Conservation (phyloP, 225 moss, liverwort and hornwort genomes). For the Bryum argenteum region DNA sequence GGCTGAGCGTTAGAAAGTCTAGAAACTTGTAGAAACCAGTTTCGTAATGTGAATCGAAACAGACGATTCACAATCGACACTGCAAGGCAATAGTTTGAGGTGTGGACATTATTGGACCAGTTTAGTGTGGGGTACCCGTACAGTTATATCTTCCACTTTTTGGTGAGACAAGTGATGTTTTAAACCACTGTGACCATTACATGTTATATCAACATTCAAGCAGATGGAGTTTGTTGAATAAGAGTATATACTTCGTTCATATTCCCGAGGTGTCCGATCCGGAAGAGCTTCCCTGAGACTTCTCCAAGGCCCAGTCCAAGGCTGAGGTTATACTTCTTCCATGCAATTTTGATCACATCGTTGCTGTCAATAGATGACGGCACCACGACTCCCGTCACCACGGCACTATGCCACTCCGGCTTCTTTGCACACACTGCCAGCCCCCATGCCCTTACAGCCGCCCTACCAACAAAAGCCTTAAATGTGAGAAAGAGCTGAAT, state of each 20-base stretch:
- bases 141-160: too few species aligned
- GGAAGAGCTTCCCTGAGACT: conserved; percentile 77
- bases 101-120: too few species aligned
- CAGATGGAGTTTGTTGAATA: not conserved
- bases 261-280: conserved; percentile 90
- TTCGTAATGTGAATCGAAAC: too few species aligned
- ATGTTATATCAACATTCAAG: too few species aligned
- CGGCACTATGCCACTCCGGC: conserved; percentile 75
- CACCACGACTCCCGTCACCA: conserved; percentile 83
- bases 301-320: conserved; percentile 86
- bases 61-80: too few species aligned
- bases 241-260: conserved; percentile 73
- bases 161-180: too few species aligned
- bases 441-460: conserved; percentile 89
- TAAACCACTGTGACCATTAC: too few species aligned
- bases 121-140: too few species aligned
- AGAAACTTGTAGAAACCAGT: too few species aligned
- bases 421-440: conserved; percentile 67
- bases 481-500: not conserved
- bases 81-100: too few species aligned
- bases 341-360: conserved; percentile 74
- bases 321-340: conserved; percentile 93
- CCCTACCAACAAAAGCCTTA: conserved; percentile 32
- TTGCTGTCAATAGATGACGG: conserved; percentile 65
- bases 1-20: too few species aligned